Conservation (phyloP, 2,329 filamentous ascomycete species). For the Metarhizium album region DNA sequence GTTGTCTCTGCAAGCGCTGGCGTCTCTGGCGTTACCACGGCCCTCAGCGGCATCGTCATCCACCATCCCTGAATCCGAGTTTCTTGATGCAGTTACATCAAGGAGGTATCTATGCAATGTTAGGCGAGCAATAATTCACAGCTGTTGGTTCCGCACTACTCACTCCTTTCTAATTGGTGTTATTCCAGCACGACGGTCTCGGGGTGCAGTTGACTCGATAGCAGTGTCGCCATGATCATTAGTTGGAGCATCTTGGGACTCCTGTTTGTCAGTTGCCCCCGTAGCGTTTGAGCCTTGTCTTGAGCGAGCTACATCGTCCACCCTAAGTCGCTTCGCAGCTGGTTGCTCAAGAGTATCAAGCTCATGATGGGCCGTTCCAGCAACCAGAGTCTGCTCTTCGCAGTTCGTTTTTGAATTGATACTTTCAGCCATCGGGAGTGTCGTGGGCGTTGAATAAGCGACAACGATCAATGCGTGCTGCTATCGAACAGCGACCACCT, state of each 20-base stretch:
- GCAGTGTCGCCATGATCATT: constrained; percentile 3
- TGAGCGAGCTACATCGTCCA: constrained; percentile 24
- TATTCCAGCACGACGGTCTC: constrained; percentile 40
- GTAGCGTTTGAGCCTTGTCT: constrained; percentile 4
- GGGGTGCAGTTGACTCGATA: constrained; percentile 8
- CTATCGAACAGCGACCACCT: neutral
- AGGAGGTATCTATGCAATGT: constrained; percentile 29
- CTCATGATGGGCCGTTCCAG: neutral
- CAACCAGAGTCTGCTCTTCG: constrained; percentile 7
- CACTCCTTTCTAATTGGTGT: constrained; percentile 67
- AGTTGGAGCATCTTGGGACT: constrained; percentile 6
- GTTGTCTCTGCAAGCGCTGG: constrained; percentile 39
- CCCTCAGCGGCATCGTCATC: constrained; percentile 41
- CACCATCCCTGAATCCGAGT: constrained; percentile 15
- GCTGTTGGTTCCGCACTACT: constrained; percentile 15
- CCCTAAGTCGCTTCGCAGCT: constrained; percentile 49
- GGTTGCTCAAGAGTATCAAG: constrained; percentile 22
- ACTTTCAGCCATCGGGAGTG: constrained; percentile 18
- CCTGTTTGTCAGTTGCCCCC: constrained; percentile 10
- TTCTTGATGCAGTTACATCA: constrained; percentile 19
- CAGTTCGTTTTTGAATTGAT: constrained; percentile 13
- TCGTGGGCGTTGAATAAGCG: too few relatives aligned
- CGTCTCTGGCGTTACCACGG: constrained; percentile 16
- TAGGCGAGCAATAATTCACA: neutral
- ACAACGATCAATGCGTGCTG: neutral